phyloP scores from a whole-genome alignment of 257 asterid species.

The Dorcoceras hygrometricum region DNA sequence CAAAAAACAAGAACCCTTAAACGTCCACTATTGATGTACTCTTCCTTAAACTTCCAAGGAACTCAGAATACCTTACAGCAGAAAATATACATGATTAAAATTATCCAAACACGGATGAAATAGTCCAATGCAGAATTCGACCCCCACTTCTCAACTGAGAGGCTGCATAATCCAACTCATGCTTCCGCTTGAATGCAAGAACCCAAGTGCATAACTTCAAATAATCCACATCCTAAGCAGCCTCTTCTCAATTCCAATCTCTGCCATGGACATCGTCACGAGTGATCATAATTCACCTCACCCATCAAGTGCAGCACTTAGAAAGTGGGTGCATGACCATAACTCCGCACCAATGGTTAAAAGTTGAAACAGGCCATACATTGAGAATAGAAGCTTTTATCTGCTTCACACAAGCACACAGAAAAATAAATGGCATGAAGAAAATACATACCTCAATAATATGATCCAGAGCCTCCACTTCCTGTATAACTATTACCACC shows the following conservation, averaged over 20 bases:
- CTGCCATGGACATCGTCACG: slow-evolving; percentile 43
- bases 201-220: slow-evolving; percentile 29
- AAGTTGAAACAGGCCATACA: slow-evolving; percentile 23
- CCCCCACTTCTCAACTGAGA: slow-evolving; percentile 21
- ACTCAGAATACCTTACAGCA: slow-evolving; percentile 40
- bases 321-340: slow-evolving; percentile 26
- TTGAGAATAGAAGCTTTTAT: background rate
- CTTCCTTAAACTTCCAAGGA: slow-evolving; percentile 34
- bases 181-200: slow-evolving; percentile 9
- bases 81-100: slow-evolving; percentile 31
- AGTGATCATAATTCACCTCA: slow-evolving; percentile 32
- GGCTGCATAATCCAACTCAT: slow-evolving; percentile 10
- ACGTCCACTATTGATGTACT: slow-evolving; percentile 21
- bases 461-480: slow-evolving; percentile 78
- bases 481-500: slow-evolving; percentile 84
- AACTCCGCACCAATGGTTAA: slow-evolving; percentile 16
- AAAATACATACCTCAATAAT: slow-evolving; percentile 60
- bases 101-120: slow-evolving; percentile 29
- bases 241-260: slow-evolving; percentile 38
- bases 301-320: slow-evolving; percentile 24
- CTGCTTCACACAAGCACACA: slow-evolving; percentile 15
- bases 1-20: slow-evolving; percentile 31
- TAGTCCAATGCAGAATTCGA: slow-evolving; percentile 18
- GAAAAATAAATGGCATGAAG: slow-evolving; percentile 11
- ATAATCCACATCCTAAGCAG: slow-evolving; percentile 42